These are phyloP conservation scores for Ceratocystis ficicola DNA, from an alignment of 2,329 filamentous ascomycete species.

Conservation along the genomic window DNA sequence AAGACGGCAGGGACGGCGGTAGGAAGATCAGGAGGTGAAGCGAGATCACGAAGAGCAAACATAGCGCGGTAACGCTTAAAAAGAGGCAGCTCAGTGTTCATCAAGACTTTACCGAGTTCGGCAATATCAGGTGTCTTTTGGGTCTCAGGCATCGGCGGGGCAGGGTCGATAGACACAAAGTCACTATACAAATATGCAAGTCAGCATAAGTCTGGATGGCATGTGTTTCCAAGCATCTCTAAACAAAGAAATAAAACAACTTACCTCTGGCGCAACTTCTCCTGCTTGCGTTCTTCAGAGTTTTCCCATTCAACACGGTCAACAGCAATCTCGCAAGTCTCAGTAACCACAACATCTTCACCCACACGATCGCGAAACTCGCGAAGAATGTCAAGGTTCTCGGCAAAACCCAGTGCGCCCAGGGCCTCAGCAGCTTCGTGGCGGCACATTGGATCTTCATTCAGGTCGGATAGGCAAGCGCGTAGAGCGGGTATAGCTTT, in stretches of 20 bases:
- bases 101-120: slow-evolving; percentile 61
- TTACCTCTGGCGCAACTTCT: slow-evolving; percentile 73
- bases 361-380: slow-evolving; percentile 60
- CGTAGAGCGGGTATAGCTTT: slow-evolving; percentile 62
- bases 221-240: slow-evolving; percentile 17
- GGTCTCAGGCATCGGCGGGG: slow-evolving; percentile 70
- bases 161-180: slow-evolving; percentile 90
- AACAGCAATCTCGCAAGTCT: slow-evolving; percentile 95
- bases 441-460: slow-evolving; percentile 89
- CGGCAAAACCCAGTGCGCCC: slow-evolving; percentile 66
- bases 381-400: slow-evolving; percentile 61
- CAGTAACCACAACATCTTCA: slow-evolving; percentile 70
- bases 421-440: slow-evolving; percentile 95
- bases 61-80: slow-evolving; percentile 95
- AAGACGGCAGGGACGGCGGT: slow-evolving; percentile 80
- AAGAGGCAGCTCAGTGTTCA: slow-evolving; percentile 66
- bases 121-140: slow-evolving; percentile 48
- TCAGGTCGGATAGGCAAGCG: slow-evolving; percentile 58
- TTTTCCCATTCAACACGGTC: slow-evolving; percentile 91
- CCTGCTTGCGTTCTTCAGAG: slow-evolving; percentile 54
- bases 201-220: slow-evolving; percentile 25
- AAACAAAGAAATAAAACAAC: slow-evolving; percentile 23
- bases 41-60: slow-evolving; percentile 91
- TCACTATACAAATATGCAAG: slow-evolving; percentile 47
- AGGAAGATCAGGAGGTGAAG: slow-evolving; percentile 80